phyloP scores from a whole-genome alignment of 164 flowering plant species.

The Kalanchoe fedtschenkoi region DNA sequence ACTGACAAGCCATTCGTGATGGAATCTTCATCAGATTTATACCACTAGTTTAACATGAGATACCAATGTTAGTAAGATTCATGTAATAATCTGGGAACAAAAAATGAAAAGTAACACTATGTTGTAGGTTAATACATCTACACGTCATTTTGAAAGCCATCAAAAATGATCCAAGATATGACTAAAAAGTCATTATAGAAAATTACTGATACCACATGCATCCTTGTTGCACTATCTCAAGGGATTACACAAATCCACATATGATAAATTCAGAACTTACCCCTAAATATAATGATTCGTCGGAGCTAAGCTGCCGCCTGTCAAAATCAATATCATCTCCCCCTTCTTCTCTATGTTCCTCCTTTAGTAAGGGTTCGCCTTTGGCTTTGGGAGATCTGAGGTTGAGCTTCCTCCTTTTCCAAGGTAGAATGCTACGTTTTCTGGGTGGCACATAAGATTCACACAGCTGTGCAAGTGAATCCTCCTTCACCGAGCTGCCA shows the following conservation, averaged over 20 bases:
- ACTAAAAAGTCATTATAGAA: too few species aligned
- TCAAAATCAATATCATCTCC: constrained; percentile 98
- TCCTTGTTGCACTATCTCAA: neutral
- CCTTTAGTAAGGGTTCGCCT: constrained; percentile 92
- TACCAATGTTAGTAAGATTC: neutral
- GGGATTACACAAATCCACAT: neutral
- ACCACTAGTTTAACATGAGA: constrained; percentile 32
- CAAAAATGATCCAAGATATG: neutral
- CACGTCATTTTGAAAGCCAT: neutral
- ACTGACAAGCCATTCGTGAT: constrained; percentile 49
- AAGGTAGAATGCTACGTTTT: constrained; percentile 68
- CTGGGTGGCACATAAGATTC: constrained; percentile 38
- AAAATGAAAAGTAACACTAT: neutral
- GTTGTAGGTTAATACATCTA: neutral
- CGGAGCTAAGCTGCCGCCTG: constrained; percentile 90
- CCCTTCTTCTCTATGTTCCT: constrained; percentile 91
- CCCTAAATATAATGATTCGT: constrained; percentile 51
- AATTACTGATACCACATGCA: neutral
- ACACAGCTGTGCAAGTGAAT: constrained; percentile 23
- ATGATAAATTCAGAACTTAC: constrained; percentile 27
- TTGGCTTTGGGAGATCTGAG: constrained; percentile 88
- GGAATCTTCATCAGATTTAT: constrained; percentile 62
- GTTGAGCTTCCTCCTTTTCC: constrained; percentile 91
- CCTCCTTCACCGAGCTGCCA: constrained; percentile 44
- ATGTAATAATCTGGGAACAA: neutral